These are phyloP conservation scores for Pleurotus pulmonarius DNA, from an alignment of 768 basidiomycete genomes.

Conservation along the genomic window DNA sequence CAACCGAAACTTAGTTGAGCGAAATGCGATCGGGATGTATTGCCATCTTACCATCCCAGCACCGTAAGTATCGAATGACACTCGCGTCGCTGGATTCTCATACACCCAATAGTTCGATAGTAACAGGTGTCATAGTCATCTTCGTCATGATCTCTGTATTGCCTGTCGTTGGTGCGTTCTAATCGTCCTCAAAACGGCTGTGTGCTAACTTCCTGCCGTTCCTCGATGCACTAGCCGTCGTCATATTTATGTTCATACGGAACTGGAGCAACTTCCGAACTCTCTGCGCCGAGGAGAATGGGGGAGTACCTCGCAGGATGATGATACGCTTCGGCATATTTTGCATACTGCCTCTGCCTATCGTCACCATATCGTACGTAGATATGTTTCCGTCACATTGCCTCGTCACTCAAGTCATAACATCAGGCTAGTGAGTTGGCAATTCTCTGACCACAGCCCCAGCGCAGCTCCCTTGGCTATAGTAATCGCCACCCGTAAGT, in stretches of 20 bases:
- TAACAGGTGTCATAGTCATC: slow-evolving; percentile 8
- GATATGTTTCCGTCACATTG: neutral
- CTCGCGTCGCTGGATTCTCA: neutral
- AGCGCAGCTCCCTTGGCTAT: neutral
- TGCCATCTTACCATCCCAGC: slow-evolving; percentile 10
- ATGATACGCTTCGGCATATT: slow-evolving; percentile 15
- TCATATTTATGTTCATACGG: slow-evolving; percentile 11
- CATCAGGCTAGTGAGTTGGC: neutral
- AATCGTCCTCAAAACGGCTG: no score
- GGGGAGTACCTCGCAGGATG: slow-evolving; percentile 12
- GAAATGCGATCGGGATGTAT: slow-evolving; percentile 14
- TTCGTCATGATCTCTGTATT: slow-evolving; percentile 10
- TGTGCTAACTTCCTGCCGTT: no score
- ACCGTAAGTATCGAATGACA: slow-evolving; percentile 10
- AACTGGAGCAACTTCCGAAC: slow-evolving; percentile 10
- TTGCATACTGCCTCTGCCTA: slow-evolving; percentile 8
- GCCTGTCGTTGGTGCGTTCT: slow-evolving; percentile 13
- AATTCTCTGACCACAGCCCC: neutral
- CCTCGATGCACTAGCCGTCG: slow-evolving; percentile 10
- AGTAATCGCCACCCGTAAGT: slow-evolving; percentile 5
- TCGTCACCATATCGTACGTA: slow-evolving; percentile 4
- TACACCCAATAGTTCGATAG: neutral
- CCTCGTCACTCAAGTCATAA: neutral
- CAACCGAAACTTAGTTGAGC: slow-evolving; percentile 6
- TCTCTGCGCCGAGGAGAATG: neutral